Base-by-base conservation (phyloP, 257 asterid species). In the Ilex asprella region DNA sequence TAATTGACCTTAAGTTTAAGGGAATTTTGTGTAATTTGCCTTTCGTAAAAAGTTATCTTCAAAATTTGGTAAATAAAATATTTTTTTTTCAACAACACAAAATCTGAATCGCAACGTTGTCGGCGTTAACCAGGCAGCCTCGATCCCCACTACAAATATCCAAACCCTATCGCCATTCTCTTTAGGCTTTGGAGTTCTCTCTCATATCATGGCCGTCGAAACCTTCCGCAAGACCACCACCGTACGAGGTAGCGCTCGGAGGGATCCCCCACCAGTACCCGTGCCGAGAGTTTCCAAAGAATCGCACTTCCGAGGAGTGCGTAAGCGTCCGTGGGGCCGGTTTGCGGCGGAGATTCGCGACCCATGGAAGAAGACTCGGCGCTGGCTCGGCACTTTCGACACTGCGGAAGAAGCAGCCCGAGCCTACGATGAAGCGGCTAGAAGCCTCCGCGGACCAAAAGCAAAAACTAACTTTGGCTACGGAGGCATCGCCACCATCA, bases 291-390 rank as follows among this genome's bases (percentile, higher is more conserved):
- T 35, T 35, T 8, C 35, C 12, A 62, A 65, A 31, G 76, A 59
- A 51, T 64, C 68, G 39, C 86, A 70, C 56, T 86, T 79, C 72
- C 88, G 91, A 49, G 91, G 94, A 31, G 94, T 86, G 2, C 66
- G 94, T 70, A 83, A 77, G 80, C 82, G 88, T 7, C 89, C 87
- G 1, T 85, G 94, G 89, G 89, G 94, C 10, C 49, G 79, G 27
- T 85, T 72, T 73, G 89, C 87, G 10, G 94, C 87, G 7, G 94
- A 85, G 84, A 85, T 85, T 21, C 87, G 93, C 55, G 83, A 85
- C 69, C 93, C 93, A 39, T 76, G 79, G 89, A 85, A 69, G 78
- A 85, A 82, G 81, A 73, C 89, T 39, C 70, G 87, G 64, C 79
- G 78, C 55, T 85, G 93, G 93, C 83, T 85, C 43, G 93, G 93